Evolutionary conservation across 768 basidiomycete species (phyloP).

Genomic region (Suillus fuscotomentosus): DNA sequence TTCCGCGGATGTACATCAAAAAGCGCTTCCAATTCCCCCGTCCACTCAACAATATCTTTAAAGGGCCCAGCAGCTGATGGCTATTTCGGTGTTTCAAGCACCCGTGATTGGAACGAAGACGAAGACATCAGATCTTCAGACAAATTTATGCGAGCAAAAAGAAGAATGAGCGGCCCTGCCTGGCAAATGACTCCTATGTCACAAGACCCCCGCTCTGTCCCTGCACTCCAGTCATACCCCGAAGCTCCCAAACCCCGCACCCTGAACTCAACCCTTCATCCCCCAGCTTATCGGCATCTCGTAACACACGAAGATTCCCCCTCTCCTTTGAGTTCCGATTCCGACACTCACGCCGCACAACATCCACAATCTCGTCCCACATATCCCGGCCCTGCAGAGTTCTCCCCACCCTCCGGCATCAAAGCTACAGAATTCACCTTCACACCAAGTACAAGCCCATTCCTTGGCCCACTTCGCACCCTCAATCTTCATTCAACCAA

Average conservation of each 20-base stretch:
- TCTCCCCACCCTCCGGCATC: conserved; percentile 23
- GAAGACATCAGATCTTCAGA: conserved; percentile 26
- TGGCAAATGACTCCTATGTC: conserved; percentile 50
- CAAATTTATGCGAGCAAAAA: conserved; percentile 30
- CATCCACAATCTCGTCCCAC: conserved; percentile 30
- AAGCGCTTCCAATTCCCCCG: conserved; percentile 69
- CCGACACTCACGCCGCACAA: conserved; percentile 37
- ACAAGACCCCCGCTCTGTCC: conserved; percentile 31
- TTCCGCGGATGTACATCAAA: conserved; percentile 45
- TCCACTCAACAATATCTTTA: conserved; percentile 23
- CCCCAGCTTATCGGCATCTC: conserved; percentile 31
- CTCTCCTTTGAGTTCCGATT: conserved; percentile 70
- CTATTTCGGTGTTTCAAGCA: conserved; percentile 38
- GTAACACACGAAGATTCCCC: conserved; percentile 59
- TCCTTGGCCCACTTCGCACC: conserved; percentile 74
- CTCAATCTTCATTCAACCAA: conserved; percentile 72
- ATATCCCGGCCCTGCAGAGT: conserved; percentile 15
- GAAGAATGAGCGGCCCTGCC: conserved; percentile 55
- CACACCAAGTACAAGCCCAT: conserved; percentile 78
- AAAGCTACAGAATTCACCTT: conserved; percentile 37
- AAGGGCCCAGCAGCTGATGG: conserved; percentile 33
- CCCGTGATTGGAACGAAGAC: conserved; percentile 33
- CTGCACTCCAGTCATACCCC: conserved; percentile 11
- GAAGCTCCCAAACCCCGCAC: conserved; percentile 17
- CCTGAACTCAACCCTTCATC: conserved; percentile 30